phyloP scores from a whole-genome alignment of 2,329 filamentous ascomycete genomes.

The Aspergillus versicolor region DNA sequence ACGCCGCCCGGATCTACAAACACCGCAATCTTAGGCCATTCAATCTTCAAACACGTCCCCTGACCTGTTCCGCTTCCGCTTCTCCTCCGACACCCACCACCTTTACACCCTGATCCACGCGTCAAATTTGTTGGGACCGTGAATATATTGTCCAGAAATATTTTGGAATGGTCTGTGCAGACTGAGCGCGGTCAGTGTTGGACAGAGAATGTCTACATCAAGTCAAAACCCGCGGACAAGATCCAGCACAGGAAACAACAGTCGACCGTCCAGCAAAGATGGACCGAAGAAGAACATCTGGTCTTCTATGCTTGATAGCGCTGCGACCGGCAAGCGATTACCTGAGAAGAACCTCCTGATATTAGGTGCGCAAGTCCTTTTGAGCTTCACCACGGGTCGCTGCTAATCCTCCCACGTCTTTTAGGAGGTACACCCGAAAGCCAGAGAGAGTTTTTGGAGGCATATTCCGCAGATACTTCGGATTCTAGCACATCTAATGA shows the following conservation, averaged over 20 bases:
- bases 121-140: slow-evolving; percentile 12
- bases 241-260: slow-evolving; percentile 31
- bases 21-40: not conserved
- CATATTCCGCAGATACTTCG: slow-evolving; percentile 45
- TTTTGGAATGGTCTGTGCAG: slow-evolving; percentile 36
- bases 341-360: slow-evolving; percentile 90
- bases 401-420: slow-evolving; percentile 20
- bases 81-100: slow-evolving; percentile 18
- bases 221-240: slow-evolving; percentile 37
- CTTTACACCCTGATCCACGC: slow-evolving; percentile 14
- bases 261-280: slow-evolving; percentile 57
- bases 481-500: slow-evolving; percentile 47
- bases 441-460: slow-evolving; percentile 79
- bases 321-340: slow-evolving; percentile 83
- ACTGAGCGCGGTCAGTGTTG: slow-evolving; percentile 36
- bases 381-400: slow-evolving; percentile 3
- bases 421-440: slow-evolving; percentile 77
- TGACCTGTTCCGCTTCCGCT: slow-evolving; percentile 29
- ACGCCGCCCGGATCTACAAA: not conserved
- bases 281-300: slow-evolving; percentile 80
- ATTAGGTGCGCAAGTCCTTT: slow-evolving; percentile 59
- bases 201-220: slow-evolving; percentile 39
- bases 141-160: not conserved
- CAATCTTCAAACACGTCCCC: slow-evolving; percentile 25
- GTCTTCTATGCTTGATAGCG: slow-evolving; percentile 88